A percentile compares a stretch with the other conserved stretches of the same genome.
Evolutionary conservation across 2,329 filamentous ascomycete genomes (phyloP).

Genomic region (Magnaporthales sp.): DNA sequence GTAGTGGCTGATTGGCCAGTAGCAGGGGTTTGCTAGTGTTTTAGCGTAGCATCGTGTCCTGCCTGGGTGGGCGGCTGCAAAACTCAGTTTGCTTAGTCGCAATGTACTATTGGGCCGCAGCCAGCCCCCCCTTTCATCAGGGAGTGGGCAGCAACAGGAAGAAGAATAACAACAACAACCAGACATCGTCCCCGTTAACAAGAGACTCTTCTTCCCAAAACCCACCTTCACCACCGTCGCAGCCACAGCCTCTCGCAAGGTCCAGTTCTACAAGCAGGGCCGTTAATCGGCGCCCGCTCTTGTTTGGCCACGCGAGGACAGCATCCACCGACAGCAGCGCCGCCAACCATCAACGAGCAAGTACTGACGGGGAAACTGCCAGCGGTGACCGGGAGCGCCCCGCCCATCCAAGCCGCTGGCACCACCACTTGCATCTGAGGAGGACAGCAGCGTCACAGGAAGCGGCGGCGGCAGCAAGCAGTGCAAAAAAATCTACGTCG

Average conservation of each 20-base stretch:
- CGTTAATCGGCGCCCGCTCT: slow-evolving; percentile 3
- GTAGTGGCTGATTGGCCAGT: background rate
- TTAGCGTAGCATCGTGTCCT: background rate
- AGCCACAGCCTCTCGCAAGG: slow-evolving; percentile 4
- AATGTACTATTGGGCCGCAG: background rate
- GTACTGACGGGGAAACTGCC: background rate
- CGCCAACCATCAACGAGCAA: slow-evolving; percentile 1
- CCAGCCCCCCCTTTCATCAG: background rate
- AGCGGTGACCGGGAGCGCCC: background rate
- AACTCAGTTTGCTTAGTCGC: background rate
- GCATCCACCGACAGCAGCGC: slow-evolving; percentile 9
- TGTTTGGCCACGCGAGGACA: slow-evolving; percentile 8
- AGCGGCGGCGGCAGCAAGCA: background rate
- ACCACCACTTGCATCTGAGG: slow-evolving; percentile 3
- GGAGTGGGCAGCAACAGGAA: background rate
- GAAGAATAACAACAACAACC: background rate
- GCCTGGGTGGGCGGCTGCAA: background rate
- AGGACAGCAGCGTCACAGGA: background rate
- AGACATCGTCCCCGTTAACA: background rate
- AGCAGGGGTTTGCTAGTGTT: background rate
- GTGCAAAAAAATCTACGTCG: background rate
- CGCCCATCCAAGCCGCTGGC: slow-evolving; percentile 16
- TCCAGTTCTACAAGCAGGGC: slow-evolving; percentile 9
- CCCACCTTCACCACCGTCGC: background rate
- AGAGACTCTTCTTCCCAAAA: background rate